Conservation (phyloP, 208 protist species). For the Leishmania lainsoni region DNA sequence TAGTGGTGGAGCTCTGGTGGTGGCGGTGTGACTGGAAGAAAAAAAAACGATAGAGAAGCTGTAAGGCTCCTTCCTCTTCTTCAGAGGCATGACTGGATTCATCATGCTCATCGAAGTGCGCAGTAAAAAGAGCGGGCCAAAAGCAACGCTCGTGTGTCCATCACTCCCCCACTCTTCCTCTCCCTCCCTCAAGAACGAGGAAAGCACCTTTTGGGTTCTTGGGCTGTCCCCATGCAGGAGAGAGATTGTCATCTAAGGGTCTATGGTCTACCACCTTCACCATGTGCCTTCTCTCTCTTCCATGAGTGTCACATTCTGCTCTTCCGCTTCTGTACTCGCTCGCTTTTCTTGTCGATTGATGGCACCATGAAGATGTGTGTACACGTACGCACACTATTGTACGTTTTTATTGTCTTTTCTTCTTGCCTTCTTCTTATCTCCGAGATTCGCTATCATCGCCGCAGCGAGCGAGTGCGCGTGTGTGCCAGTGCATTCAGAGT, state of each 20-base stretch:
- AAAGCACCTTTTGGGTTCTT: not conserved
- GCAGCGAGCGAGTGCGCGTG: not conserved
- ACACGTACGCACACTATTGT: slow-evolving; percentile 1
- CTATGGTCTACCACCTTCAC: not conserved
- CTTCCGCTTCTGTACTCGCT: not conserved
- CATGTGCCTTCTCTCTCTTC: slow-evolving; percentile 6
- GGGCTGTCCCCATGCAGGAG: not conserved
- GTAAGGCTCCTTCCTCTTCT: not conserved
- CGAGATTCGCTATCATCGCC: not conserved
- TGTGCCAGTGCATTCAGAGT: not conserved
- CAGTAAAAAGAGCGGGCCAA: not conserved
- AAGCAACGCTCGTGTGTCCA: not conserved
- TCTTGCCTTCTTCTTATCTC: not conserved
- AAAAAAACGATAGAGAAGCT: not conserved
- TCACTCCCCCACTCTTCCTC: not conserved
- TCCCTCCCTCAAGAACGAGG: not conserved
- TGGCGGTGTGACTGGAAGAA: not conserved
- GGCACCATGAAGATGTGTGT: not conserved
- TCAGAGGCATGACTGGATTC: not conserved
- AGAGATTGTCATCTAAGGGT: not conserved
- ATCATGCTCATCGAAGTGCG: not conserved
- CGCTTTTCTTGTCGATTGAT: not conserved
- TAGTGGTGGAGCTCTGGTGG: not conserved
- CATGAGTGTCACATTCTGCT: not conserved
- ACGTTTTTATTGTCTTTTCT: too few relatives aligned